These are phyloP conservation scores for Trichoderma arundinaceum DNA, from an alignment of 2,329 filamentous ascomycete species.

Conservation along the genomic window DNA sequence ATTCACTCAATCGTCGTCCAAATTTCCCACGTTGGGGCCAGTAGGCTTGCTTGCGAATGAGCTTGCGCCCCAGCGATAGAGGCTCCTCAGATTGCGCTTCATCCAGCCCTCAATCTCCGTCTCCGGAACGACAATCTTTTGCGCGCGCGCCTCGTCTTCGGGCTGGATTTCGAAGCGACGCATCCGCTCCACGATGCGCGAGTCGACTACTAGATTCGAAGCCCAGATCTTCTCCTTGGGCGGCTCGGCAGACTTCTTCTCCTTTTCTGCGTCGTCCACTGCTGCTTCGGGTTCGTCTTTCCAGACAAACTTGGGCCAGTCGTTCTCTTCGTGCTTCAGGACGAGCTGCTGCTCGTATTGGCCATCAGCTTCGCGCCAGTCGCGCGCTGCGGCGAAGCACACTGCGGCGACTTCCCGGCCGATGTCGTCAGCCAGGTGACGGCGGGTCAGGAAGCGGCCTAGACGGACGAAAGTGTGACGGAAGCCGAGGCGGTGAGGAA, in stretches of 20 bases:
- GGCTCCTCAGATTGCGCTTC: slow-evolving; percentile 61
- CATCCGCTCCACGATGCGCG: slow-evolving; percentile 79
- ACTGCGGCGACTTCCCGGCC: slow-evolving; percentile 86
- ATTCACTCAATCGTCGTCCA: slow-evolving; percentile 45
- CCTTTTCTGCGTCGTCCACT: slow-evolving; percentile 50
- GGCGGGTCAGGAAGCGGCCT: slow-evolving; percentile 84
- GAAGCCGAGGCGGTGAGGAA: slow-evolving; percentile 93
- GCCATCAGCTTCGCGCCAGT: slow-evolving; percentile 52
- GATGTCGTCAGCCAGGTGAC: slow-evolving; percentile 83
- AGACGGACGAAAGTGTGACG: slow-evolving; percentile 85
- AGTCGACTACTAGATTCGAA: slow-evolving; percentile 75
- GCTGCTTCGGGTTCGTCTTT: slow-evolving; percentile 55
- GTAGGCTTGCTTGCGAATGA: slow-evolving; percentile 50
- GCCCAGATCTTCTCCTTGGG: slow-evolving; percentile 76
- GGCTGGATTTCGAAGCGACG: slow-evolving; percentile 72
- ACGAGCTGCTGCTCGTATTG: slow-evolving; percentile 55
- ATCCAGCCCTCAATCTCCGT: slow-evolving; percentile 74
- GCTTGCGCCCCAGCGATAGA: slow-evolving; percentile 58
- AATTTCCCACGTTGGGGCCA: slow-evolving; percentile 49
- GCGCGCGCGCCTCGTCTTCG: slow-evolving; percentile 72
- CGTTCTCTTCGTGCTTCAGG: slow-evolving; percentile 73
- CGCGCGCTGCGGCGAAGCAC: slow-evolving; percentile 68
- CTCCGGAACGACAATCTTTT: slow-evolving; percentile 65
- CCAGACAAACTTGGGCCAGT: slow-evolving; percentile 84
- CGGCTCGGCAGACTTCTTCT: slow-evolving; percentile 49